Evolutionary conservation across 495 filamentous ascomycete genomes (phyloP).

Genomic region (Lentithecium fluviatile): DNA sequence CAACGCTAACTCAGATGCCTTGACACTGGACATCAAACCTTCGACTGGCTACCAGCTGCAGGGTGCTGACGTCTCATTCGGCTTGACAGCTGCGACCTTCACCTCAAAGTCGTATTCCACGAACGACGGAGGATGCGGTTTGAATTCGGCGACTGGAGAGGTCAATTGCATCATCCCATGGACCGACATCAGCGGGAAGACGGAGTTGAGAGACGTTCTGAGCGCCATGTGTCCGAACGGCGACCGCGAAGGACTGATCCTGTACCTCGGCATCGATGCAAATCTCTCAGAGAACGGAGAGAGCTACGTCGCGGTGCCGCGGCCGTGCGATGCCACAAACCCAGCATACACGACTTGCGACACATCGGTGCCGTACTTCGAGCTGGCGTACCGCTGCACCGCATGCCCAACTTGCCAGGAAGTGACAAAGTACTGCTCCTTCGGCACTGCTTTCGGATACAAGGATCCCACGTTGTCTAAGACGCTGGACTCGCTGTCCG

Average conservation of each 20-base stretch:
- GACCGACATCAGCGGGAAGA: not conserved
- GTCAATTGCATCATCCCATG: not conserved
- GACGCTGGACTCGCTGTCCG: not conserved
- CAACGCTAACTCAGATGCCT: not conserved
- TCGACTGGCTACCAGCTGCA: not conserved
- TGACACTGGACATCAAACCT: not conserved
- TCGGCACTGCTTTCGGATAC: not conserved
- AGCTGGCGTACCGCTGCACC: not conserved
- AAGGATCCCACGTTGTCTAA: not conserved
- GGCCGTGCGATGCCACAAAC: not conserved
- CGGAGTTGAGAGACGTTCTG: not conserved
- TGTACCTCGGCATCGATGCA: not conserved
- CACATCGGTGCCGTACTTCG: not conserved
- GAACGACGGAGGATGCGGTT: not conserved
- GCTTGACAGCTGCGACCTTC: not conserved
- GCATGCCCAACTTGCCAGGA: not conserved
- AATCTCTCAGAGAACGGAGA: not conserved
- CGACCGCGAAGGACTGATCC: not conserved
- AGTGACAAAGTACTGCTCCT: not conserved
- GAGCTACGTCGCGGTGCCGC: not conserved
- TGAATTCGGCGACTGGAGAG: not conserved
- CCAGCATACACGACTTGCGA: not conserved
- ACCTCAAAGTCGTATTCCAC: not conserved
- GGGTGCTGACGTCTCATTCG: not conserved
- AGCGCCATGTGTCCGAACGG: not conserved